A percentile compares a stretch with the other conserved stretches of the same genome.
These are phyloP conservation scores for Pisolithus tinctorius DNA, from an alignment of 768 basidiomycete genomes.

Conservation along the genomic window DNA sequence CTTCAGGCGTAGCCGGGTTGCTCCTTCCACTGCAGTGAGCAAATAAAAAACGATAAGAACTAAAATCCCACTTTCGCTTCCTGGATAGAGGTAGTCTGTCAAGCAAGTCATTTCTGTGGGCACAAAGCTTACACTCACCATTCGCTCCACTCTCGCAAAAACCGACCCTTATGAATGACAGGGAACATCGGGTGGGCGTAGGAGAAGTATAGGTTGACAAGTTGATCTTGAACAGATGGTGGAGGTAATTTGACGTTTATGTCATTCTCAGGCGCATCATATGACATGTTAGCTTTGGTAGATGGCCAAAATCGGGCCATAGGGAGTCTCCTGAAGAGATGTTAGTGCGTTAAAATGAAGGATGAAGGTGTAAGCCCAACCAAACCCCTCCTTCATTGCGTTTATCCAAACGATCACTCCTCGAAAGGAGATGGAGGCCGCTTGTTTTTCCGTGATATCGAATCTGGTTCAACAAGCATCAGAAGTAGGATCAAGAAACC, in stretches of 20 bases:
- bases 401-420: constrained; percentile 58
- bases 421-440: constrained; percentile 68
- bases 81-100: constrained; percentile 7
- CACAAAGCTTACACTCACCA: constrained; percentile 30
- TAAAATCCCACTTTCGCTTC: constrained; percentile 18
- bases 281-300: constrained; percentile 34
- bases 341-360: constrained; percentile 12
- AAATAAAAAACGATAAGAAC: neutral
- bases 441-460: constrained; percentile 78
- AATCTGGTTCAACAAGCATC: constrained; percentile 40
- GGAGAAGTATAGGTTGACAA: constrained; percentile 72
- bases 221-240: constrained; percentile 52
- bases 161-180: constrained; percentile 65
- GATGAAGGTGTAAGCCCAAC: constrained; percentile 29
- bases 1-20: constrained; percentile 30
- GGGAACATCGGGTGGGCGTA: constrained; percentile 84
- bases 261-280: constrained; percentile 37
- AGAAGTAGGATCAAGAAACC: too few relatives aligned
- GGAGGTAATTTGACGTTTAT: constrained; percentile 52
- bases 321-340: constrained; percentile 49
- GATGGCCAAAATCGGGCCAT: constrained; percentile 75
- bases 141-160: constrained; percentile 55
- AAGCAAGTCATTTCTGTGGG: constrained; percentile 1
- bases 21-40: constrained; percentile 16
- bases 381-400: constrained; percentile 65